Evolutionary conservation across 208 protist genomes (phyloP).

Genomic region (Giardia duodenalis): DNA sequence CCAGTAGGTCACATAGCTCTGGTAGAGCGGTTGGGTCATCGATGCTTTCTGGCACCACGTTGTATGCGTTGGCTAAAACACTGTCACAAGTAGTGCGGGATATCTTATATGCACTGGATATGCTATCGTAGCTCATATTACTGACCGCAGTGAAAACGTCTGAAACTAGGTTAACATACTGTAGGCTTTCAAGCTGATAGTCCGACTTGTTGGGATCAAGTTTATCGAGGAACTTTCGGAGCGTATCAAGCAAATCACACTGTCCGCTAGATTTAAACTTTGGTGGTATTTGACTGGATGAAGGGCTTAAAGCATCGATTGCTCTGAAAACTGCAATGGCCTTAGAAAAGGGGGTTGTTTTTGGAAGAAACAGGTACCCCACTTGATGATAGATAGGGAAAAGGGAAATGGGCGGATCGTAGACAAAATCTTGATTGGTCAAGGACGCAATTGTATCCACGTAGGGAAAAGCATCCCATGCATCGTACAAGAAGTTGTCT

Average conservation of each 20-base stretch:
- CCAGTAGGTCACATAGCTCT: background rate
- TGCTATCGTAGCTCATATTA: background rate
- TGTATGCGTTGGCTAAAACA: background rate
- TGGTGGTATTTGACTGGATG: too few relatives aligned
- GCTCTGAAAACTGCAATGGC: background rate
- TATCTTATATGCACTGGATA: background rate
- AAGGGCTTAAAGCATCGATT: too few relatives aligned
- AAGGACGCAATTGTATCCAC: too few relatives aligned
- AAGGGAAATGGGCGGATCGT: background rate
- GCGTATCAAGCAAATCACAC: too few relatives aligned
- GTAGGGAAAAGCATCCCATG: too few relatives aligned
- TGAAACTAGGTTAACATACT: too few relatives aligned
- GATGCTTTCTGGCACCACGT: background rate
- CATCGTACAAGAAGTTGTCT: too few relatives aligned
- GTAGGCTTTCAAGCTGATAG: too few relatives aligned
- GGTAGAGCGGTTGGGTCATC: background rate
- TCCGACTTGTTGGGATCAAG: too few relatives aligned
- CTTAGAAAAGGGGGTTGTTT: background rate
- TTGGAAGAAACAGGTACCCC: background rate
- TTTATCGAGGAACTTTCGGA: too few relatives aligned
- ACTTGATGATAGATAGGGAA: background rate
- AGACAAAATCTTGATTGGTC: too few relatives aligned
- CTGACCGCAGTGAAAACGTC: background rate
- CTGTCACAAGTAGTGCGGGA: background rate
- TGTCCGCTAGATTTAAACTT: too few relatives aligned